Base-by-base conservation (phyloP, 352 stramenopile genomes). In the Pythium sukuiense region DNA sequence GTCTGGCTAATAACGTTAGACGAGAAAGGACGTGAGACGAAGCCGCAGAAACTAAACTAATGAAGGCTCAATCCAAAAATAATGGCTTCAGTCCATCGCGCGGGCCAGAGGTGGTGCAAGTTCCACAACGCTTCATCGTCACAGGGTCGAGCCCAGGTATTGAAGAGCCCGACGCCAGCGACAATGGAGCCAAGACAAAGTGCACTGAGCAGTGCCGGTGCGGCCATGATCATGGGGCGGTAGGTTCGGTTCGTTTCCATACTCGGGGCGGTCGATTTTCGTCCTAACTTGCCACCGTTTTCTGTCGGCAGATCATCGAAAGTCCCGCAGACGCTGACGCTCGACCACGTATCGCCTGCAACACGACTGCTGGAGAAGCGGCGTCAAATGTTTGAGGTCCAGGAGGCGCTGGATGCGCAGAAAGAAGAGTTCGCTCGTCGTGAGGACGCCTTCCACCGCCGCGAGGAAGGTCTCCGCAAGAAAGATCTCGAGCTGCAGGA, bases 401-500 rank as follows among this genome's bases (percentile, higher is more conserved):
- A 98, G 66, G 93, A 98, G 63, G 94, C 94, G 1, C 75, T 98
- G 13, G 92, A 98, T 65, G 88, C 90, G 1, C 91, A 98, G 65
- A 98, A 98, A 69, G 91, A 98, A 55, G 92, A 98, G 63, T 98
- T 97, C 72, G 83, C 89, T 46, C 76, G 88, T 2, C 83, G 88
- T 32, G 87, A 93, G 79, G 94, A 98, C 59, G 92, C 90, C 0
- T 98, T 98, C 73, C 81, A 93, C 48, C 83, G 92, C n/a, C 89
- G 94, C 26, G 95, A 98, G 69, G 93, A 98, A 72, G 86, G 78
- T 0, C 77, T 98, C 20, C 83, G 93, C 33, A 94, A 97, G 65
- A 98, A 98, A 67, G 93, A 98, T 63, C 72, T 98, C 20, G 91
- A 98, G 70, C 76, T 98, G 49, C 93, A 98, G 69, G 92, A 98